Evolutionary conservation across 148 eudicot genomes (phyloP), one percentile per base, ranked within the genome.

Genomic region (Salicornia ramosissima): DNA sequence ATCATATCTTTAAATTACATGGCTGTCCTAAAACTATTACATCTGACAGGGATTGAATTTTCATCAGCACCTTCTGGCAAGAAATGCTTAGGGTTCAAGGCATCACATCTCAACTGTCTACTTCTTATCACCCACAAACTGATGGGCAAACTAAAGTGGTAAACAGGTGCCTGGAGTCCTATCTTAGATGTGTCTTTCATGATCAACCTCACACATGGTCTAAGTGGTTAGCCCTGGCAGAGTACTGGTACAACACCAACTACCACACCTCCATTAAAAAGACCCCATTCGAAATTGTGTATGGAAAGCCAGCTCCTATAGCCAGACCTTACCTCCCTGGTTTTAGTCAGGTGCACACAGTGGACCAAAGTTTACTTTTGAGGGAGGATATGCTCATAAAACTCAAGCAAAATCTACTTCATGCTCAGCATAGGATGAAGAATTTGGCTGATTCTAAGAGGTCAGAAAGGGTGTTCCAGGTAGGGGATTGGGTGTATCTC

Each of bases 121-220:
- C n/a, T n/a, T n/a, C n/a, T n/a, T n/a, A n/a, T n/a, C n/a, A n/a
- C n/a, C n/a, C n/a, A 24, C 2, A 14, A 1, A 18, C 43, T 11
- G 11, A 61, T 31, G 65, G 65, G 13, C 65, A 61, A 34, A 11
- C 65, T 33, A 45, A 61, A 19, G 63, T 58, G 3, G 18, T 58
- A 28, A 58, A 61, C 19, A 19, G 65, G n/a, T 61, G 65, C 45
- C 22, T 34, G 1, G 25, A 61, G 15, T 33, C 65, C 2, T 61
- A 61, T 34, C 14, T 61, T 1, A 19, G 65, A 5, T 61, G 65
- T 6, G 16, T 61, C 12, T 61, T 43, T 19, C 14, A 22, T 33
- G 43, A 61, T 0, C 3, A 11, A 1, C 43, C 65, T 0, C 1
- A 5, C 10, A n/a, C 15, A 30, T 61, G 43, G 65, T 16, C 42